Evolutionary conservation across 2,329 filamentous ascomycete genomes (phyloP).

Genomic region (Gyromitra esculenta): DNA sequence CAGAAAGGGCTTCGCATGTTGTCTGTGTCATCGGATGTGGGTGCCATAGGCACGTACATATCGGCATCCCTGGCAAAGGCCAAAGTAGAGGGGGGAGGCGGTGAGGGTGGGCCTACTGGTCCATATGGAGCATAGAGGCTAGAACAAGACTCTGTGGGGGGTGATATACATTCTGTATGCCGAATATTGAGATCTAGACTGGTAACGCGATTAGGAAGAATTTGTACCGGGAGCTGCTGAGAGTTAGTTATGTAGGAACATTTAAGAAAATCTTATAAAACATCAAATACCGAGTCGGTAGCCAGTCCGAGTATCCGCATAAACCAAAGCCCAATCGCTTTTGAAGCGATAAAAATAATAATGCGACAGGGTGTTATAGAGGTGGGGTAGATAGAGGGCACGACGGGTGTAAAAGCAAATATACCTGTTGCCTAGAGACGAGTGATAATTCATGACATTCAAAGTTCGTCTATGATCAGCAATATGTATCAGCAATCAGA

Average conservation of each 20-base stretch:
- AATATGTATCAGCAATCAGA: constrained; percentile 26
- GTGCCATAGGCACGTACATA: constrained; percentile 40
- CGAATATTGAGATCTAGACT: constrained; percentile 44
- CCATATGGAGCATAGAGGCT: constrained; percentile 25
- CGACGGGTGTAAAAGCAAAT: constrained; percentile 31
- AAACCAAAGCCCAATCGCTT: not conserved
- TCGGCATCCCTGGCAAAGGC: constrained; percentile 39
- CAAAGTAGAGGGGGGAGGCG: constrained; percentile 25
- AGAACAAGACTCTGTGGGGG: not conserved
- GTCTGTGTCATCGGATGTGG: constrained; percentile 47
- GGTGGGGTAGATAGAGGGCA: constrained; percentile 10
- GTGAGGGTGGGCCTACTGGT: constrained; percentile 20
- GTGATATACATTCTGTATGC: constrained; percentile 21
- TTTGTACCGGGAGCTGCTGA: constrained; percentile 38
- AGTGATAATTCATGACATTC: constrained; percentile 39
- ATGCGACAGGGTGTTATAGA: not conserved
- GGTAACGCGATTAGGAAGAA: constrained; percentile 30
- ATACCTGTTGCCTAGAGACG: constrained; percentile 8
- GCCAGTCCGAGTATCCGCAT: constrained; percentile 4
- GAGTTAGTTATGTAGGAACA: constrained; percentile 42
- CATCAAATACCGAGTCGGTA: constrained; percentile 15
- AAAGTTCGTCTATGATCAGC: constrained; percentile 17
- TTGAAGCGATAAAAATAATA: not conserved
- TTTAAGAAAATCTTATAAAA: constrained; percentile 36
- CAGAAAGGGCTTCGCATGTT: constrained; percentile 51